Evolutionary conservation across 2,329 filamentous ascomycete genomes (phyloP).

Genomic region (Zasmidium citrigriseum): DNA sequence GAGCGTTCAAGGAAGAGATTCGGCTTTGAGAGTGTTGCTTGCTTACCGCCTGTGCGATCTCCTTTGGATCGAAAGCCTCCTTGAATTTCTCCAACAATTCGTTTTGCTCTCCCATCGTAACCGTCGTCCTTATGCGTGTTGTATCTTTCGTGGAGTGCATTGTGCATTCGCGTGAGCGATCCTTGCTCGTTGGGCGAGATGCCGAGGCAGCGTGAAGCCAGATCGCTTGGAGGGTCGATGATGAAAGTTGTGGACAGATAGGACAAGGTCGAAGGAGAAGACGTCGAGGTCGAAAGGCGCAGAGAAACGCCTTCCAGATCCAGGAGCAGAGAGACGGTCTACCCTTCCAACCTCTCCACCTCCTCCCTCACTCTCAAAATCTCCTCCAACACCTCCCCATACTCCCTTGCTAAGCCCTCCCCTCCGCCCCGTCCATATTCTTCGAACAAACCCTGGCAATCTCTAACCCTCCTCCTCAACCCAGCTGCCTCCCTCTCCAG

Average conservation of each 20-base stretch:
- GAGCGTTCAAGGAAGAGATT: too few species aligned
- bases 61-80: background rate
- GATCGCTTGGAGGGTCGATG: too few species aligned
- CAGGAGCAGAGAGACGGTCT: too few species aligned
- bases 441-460: conserved; percentile 37
- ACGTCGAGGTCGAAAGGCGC: too few species aligned
- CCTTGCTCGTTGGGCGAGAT: background rate
- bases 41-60: background rate
- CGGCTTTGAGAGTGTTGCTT: too few species aligned
- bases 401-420: conserved; percentile 42
- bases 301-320: too few species aligned
- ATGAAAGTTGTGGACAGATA: background rate
- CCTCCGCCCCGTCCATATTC: conserved; percentile 42
- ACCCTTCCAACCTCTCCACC: conserved; percentile 32
- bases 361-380: conserved; percentile 35
- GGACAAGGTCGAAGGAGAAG: background rate
- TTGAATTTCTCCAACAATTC: background rate
- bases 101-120: too few species aligned
- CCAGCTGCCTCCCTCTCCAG: conserved; percentile 33
- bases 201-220: background rate
- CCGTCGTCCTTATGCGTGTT: background rate
- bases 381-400: conserved; percentile 33
- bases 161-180: background rate
- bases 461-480: conserved; percentile 35
- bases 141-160: background rate